Percentiles rank a stretch among this genome's conserved stretches.
Evolutionary conservation across 2,329 filamentous ascomycete species (phyloP).

Genomic region (Botrytis deweyae): DNA sequence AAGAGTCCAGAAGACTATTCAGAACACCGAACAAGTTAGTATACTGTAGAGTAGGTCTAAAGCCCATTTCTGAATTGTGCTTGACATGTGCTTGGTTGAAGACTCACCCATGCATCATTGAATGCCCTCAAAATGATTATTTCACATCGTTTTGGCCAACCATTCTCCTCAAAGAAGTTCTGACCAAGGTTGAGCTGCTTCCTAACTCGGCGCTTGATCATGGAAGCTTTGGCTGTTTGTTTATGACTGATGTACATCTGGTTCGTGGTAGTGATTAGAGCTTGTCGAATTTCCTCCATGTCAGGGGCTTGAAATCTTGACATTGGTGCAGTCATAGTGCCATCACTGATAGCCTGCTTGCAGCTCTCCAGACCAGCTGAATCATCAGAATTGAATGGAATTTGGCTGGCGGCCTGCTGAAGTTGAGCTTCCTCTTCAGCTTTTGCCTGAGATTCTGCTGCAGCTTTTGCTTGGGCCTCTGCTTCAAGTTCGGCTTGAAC

Average conservation of each 20-base stretch:
- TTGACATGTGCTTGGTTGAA: neutral
- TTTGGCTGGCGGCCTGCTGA: neutral
- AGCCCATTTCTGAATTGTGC: neutral
- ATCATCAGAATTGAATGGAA: neutral
- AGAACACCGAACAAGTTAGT: neutral
- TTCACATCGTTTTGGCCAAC: neutral
- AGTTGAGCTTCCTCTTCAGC: neutral
- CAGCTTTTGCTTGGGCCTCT: fast-evolving
- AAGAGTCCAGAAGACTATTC: neutral
- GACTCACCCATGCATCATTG: slow-evolving; percentile 5
- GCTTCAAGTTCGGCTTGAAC: neutral
- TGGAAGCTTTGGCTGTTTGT: neutral
- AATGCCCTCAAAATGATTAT: neutral
- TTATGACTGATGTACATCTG: neutral
- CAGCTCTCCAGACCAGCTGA: neutral
- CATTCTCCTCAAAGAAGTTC: neutral
- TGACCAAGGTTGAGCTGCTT: neutral
- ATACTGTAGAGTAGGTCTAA: neutral
- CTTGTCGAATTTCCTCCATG: neutral
- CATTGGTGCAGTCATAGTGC: too few relatives aligned
- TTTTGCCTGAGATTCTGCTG: neutral
- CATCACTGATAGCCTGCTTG: neutral
- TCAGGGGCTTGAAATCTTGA: neutral
- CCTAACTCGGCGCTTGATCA: neutral
- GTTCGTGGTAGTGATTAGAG: neutral